Conservation (phyloP, 352 stramenopile genomes). For the Globisporangium takayamanum region DNA sequence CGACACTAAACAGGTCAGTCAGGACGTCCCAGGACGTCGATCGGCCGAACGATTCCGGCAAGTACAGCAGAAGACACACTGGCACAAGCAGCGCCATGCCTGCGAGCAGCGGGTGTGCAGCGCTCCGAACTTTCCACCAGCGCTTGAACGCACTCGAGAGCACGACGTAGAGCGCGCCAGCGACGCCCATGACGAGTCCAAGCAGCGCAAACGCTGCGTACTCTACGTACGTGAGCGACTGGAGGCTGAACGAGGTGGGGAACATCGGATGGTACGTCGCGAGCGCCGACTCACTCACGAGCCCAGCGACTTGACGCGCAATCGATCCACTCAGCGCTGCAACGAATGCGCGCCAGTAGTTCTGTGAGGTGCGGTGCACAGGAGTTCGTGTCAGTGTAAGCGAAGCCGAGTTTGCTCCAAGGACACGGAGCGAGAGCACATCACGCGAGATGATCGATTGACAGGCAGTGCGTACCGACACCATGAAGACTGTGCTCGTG, state of each 20-base stretch:
- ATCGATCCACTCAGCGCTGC: conserved; percentile 50
- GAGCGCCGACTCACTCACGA: conserved; percentile 34
- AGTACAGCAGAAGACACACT: conserved; percentile 29
- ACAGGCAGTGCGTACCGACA: conserved; percentile 26
- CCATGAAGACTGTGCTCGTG: conserved; percentile 64
- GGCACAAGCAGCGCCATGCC: conserved; percentile 26
- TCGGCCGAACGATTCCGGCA: conserved; percentile 32
- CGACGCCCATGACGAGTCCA: conserved; percentile 38
- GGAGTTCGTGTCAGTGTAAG: background rate
- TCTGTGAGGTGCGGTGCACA: conserved; percentile 13
- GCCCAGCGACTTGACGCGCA: conserved; percentile 29
- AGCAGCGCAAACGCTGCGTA: conserved; percentile 43
- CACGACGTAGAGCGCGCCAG: conserved; percentile 42
- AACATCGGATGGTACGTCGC: conserved; percentile 42
- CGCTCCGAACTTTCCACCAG: conserved; percentile 26
- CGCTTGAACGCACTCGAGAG: conserved; percentile 29
- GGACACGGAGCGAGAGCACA: too few relatives aligned
- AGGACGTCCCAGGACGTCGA: conserved; percentile 26
- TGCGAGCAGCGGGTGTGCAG: conserved; percentile 19
- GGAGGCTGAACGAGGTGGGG: conserved; percentile 30
- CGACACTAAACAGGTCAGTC: conserved; percentile 21
- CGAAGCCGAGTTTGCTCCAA: too few relatives aligned
- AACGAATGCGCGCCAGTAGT: conserved; percentile 68
- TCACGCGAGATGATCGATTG: background rate
- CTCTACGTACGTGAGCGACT: conserved; percentile 44